These are phyloP conservation scores for Chlorophyllum brunneum DNA, from an alignment of 768 basidiomycete species.

Conservation along the genomic window DNA sequence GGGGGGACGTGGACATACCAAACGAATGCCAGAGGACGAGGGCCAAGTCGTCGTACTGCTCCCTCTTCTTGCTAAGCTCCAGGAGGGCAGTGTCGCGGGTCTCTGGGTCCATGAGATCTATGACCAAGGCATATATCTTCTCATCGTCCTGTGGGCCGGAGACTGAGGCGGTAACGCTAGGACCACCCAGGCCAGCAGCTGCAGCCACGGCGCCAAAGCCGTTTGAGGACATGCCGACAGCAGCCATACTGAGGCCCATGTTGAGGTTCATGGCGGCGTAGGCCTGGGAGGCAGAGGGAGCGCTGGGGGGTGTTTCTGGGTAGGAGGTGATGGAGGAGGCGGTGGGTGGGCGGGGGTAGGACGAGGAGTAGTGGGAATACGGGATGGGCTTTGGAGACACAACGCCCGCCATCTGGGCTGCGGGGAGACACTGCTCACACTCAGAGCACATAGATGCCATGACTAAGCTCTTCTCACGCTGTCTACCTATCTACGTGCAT, in stretches of 20 bases:
- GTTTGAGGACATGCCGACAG: constrained; percentile 21
- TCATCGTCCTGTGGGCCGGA: constrained; percentile 43
- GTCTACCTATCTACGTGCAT: constrained; percentile 25
- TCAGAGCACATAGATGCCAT: neutral
- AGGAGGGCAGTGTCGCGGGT: constrained; percentile 88
- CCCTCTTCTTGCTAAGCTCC: constrained; percentile 97
- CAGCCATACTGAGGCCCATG: constrained; percentile 26
- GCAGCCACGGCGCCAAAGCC: constrained; percentile 20
- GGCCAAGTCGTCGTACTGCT: constrained; percentile 98
- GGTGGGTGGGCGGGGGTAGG: constrained; percentile 50
- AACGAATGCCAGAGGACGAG: constrained; percentile 98
- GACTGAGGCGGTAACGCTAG: constrained; percentile 11
- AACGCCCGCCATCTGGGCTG: constrained; percentile 51
- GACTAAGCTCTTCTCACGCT: constrained; percentile 3
- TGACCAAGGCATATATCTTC: constrained; percentile 89
- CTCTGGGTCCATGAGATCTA: constrained; percentile 78
- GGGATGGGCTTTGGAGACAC: constrained; percentile 60
- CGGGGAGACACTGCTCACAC: neutral
- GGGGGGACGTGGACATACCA: constrained; percentile 47
- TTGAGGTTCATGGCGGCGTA: constrained; percentile 9
- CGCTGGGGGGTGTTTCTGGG: constrained; percentile 61
- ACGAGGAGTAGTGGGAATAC: constrained; percentile 57
- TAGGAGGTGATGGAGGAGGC: constrained; percentile 44
- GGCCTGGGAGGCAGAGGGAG: constrained; percentile 12
- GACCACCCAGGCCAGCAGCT: neutral